phyloP scores from a whole-genome alignment of 2,329 filamentous ascomycete genomes.

The Arthrobotrys musiformis region DNA sequence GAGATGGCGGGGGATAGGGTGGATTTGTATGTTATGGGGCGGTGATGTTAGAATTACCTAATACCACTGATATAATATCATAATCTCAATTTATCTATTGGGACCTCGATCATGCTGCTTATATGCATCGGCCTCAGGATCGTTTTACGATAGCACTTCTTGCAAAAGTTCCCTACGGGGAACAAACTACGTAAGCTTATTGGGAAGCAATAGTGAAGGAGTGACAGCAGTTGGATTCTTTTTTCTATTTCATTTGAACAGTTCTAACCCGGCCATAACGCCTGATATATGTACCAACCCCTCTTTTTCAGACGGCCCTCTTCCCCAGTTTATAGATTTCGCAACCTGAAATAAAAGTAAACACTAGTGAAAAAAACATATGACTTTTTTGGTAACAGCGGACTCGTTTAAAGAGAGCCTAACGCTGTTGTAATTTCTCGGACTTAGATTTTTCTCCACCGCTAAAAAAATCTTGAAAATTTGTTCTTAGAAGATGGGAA shows the following conservation, averaged over 20 bases:
- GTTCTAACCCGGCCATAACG: background rate
- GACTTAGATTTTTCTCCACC: background rate
- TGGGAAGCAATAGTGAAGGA: slow-evolving; percentile 8
- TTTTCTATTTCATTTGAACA: background rate
- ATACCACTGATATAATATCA: no score
- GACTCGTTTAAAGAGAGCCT: background rate
- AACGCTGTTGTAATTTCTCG: no score
- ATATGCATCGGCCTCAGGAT: no score
- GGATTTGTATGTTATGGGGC: slow-evolving; percentile 46
- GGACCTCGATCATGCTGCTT: no score
- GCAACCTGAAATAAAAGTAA: background rate
- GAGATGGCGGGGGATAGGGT: slow-evolving; percentile 52
- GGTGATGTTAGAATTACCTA: background rate
- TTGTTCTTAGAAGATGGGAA: background rate
- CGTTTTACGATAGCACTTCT: no score
- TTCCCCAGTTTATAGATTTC: background rate
- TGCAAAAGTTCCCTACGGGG: no score
- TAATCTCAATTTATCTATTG: no score
- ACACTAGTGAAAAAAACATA: background rate
- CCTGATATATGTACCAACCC: slow-evolving; percentile 23
- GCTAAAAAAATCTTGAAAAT: background rate
- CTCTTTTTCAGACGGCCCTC: slow-evolving; percentile 1
- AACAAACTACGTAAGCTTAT: no score
- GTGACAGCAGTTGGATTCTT: slow-evolving; percentile 37
- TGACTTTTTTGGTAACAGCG: slow-evolving; percentile 8